Percentiles rank a stretch among this genome's conserved stretches.
Conservation (phyloP, 768 basidiomycete species). For the Mycena rosella region DNA sequence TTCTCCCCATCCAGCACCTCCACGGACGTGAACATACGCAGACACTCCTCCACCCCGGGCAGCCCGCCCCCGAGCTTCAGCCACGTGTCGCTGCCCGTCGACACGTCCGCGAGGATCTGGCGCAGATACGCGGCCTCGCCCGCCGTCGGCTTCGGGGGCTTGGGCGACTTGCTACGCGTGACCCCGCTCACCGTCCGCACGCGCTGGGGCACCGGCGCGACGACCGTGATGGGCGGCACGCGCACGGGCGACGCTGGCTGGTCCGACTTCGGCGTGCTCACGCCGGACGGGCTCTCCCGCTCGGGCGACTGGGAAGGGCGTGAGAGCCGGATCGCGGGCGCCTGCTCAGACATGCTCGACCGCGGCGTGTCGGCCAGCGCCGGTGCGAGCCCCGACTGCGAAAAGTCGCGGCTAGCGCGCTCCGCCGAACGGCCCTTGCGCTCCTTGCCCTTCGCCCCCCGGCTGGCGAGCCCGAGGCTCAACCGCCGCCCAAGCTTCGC, state of each 20-base stretch:
- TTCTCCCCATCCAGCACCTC: constrained; percentile 95
- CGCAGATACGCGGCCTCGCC: constrained; percentile 78
- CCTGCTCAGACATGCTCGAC: constrained; percentile 15
- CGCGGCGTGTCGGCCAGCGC: constrained; percentile 7
- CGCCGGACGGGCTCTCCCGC: neutral
- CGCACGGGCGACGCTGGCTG: constrained; percentile 18
- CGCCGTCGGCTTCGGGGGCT: constrained; percentile 65
- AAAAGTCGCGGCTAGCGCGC: constrained; percentile 38
- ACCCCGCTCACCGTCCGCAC: constrained; percentile 28
- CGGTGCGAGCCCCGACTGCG: constrained; percentile 1
- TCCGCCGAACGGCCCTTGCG: constrained; percentile 51
- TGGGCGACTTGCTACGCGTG: constrained; percentile 57
- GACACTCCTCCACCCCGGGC: constrained; percentile 80
- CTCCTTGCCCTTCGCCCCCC: constrained; percentile 48
- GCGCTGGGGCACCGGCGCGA: constrained; percentile 34
- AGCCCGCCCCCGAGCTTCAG: constrained; percentile 54
- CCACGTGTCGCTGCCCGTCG: constrained; percentile 40
- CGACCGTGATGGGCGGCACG: constrained; percentile 37
- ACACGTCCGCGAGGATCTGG: constrained; percentile 75
- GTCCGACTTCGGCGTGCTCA: constrained; percentile 19
- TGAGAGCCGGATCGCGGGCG: constrained; percentile 28
- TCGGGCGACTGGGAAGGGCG: constrained; percentile 8
- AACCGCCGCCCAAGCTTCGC: constrained; percentile 74
- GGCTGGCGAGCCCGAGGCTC: constrained; percentile 68
- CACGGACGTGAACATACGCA: constrained; percentile 92